Evolutionary conservation across 2,329 filamentous ascomycete species (phyloP), one percentile per base, ranked within the genome.

Genomic region (Pseudogymnoascus sp.): DNA sequence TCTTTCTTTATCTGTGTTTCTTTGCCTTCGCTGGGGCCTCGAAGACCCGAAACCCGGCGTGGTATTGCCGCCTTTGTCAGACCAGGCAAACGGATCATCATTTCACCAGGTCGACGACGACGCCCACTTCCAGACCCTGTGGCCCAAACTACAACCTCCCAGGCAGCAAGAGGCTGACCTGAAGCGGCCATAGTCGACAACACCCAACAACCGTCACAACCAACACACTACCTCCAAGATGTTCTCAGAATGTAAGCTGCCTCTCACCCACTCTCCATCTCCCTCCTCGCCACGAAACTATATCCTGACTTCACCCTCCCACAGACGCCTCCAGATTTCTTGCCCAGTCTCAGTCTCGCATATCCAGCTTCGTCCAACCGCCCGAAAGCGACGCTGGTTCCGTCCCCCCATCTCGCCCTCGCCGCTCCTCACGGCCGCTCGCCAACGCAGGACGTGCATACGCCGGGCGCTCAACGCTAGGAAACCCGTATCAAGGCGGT

Each of bases 251-350:
- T 96, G 91, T 95, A 82, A 78, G 90, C 15, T 62, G 13, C 13
- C 42, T 31, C 7, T 8, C 59, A 18, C 25, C 13, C 31, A 55
- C 21, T 27, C n/a, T 36, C 2, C 5, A 8, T 10, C 8, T 37
- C 29, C 13, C 29, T 59, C 29, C 55, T 60, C 36, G 36, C 21
- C 7, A 33, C n/a, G n/a, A 3, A 33, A 36, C 12, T 21, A 40
- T 2, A 15, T 61, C 0, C 61, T 63, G 63, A 67, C 65, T 65
- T 65, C 66, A 58, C 37, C 59, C 58, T 60, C 58, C 61, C 60
- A 61, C 72, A 97, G 94, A 97, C 87, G 94, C 94, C 71, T 97
- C 93, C 68, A 88, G 88, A 69, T 99, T 99, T 75, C 86, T 99
- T 70, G 90, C 92, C 65, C 94, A 97, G 83, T 97, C 92, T 68